Evolutionary conservation across 306 rosid genomes (phyloP).

Genomic region (Quercus agrifolia): DNA sequence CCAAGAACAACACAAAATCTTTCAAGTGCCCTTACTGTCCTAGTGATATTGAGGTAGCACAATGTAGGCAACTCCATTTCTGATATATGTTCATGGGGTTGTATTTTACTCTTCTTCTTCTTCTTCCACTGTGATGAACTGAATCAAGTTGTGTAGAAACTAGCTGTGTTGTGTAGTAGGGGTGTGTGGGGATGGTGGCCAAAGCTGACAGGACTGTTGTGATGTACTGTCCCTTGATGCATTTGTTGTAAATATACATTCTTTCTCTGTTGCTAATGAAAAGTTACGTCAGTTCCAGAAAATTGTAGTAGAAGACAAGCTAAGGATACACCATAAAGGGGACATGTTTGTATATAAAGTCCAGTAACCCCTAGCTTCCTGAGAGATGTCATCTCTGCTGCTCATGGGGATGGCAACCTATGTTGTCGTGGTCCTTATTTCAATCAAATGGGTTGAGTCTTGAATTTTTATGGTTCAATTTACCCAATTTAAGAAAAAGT

Average conservation of each 20-base stretch:
- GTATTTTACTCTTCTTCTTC: slow-evolving; percentile 11
- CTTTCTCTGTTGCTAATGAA: slow-evolving; percentile 33
- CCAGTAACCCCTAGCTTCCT: neutral
- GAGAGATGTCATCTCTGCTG: neutral
- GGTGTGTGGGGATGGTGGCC: slow-evolving; percentile 25
- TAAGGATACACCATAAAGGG: neutral
- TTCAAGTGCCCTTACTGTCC: slow-evolving; percentile 95
- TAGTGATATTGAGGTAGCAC: slow-evolving; percentile 52
- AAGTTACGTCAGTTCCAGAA: neutral
- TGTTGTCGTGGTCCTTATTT: too few relatives aligned
- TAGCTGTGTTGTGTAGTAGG: slow-evolving; percentile 22
- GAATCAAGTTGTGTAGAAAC: slow-evolving; percentile 35
- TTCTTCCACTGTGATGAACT: slow-evolving; percentile 19
- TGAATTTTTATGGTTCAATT: too few relatives aligned
- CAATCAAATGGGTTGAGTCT: too few relatives aligned
- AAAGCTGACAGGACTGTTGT: slow-evolving; percentile 30
- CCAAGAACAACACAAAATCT: slow-evolving; percentile 68
- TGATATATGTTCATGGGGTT: slow-evolving; percentile 33
- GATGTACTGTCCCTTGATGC: slow-evolving; percentile 23
- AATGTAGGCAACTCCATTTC: slow-evolving; percentile 57
- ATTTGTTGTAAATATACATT: slow-evolving; percentile 61
- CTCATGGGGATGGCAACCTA: neutral
- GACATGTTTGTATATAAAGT: neutral
- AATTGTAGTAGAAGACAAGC: neutral
- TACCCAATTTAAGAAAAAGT: too few relatives aligned